Evolutionary conservation across 768 basidiomycete species (phyloP).

Genomic region (Trametes meyenii): DNA sequence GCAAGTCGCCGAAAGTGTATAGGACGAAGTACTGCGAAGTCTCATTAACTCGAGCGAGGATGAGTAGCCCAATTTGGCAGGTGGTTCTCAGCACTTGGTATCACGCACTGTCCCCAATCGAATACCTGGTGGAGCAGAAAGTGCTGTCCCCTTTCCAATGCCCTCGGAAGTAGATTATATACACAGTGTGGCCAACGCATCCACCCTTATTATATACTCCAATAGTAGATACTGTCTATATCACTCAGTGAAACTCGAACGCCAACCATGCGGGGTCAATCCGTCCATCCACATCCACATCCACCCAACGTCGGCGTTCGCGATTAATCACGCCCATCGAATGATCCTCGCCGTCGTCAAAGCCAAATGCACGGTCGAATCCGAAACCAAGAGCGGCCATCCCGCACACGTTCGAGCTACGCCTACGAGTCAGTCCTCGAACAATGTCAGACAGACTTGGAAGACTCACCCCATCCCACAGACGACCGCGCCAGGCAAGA

Average conservation of each 20-base stretch:
- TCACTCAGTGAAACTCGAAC: conserved; percentile 50
- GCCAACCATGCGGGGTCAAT: conserved; percentile 60
- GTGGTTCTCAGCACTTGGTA: conserved; percentile 10
- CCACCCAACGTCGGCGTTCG: conserved; percentile 56
- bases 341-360: conserved; percentile 39
- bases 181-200: too few species aligned
- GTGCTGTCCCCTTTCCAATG: not conserved
- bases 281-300: conserved; percentile 62
- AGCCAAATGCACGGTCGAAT: conserved; percentile 66
- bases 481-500: conserved; percentile 53
- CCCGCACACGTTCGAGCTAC: conserved; percentile 36
- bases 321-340: conserved; percentile 50
- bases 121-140: too few species aligned
- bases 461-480: conserved; percentile 46
- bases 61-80: conserved; percentile 2
- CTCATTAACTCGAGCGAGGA: not conserved
- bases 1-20: not conserved
- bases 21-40: not conserved
- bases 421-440: not conserved
- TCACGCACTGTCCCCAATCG: not conserved
- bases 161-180: too few species aligned
- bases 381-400: conserved; percentile 40
- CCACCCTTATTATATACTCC: not conserved
- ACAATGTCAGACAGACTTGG: not conserved
- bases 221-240: not conserved